phyloP scores from a whole-genome alignment of 192 early-diverging fungal genomes.

The Kickxella alabastrina region DNA sequence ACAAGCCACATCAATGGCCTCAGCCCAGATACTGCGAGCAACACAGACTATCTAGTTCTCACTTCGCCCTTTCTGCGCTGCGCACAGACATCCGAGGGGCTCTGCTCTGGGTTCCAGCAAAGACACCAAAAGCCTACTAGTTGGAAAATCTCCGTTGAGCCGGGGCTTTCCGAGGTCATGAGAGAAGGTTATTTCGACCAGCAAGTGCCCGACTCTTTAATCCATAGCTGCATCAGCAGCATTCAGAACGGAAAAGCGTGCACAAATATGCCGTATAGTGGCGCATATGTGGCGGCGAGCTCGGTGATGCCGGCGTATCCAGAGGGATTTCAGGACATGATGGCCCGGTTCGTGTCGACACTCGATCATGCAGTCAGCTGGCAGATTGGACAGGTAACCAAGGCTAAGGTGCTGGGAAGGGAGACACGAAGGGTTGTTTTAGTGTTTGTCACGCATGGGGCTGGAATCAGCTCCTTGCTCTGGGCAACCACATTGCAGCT shows the following conservation, averaged over 20 bases:
- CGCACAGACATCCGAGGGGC: constrained; percentile 28
- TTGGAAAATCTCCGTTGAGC: constrained; percentile 31
- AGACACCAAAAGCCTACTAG: background rate
- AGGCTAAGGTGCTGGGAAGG: background rate
- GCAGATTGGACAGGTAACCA: constrained; percentile 5
- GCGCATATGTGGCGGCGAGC: constrained; percentile 1
- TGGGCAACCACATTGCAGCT: constrained; percentile 40
- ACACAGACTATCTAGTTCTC: constrained; percentile 26
- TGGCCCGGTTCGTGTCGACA: constrained; percentile 37
- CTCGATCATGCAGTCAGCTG: constrained; percentile 13
- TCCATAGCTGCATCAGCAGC: constrained; percentile 6
- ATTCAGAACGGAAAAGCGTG: constrained; percentile 2
- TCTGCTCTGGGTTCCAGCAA: constrained; percentile 20
- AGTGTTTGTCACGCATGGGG: constrained; percentile 47
- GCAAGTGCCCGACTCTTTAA: constrained; percentile 30
- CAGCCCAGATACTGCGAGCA: background rate
- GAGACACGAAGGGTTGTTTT: constrained; percentile 11
- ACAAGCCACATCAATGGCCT: background rate
- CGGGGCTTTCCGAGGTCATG: constrained; percentile 46
- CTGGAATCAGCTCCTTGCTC: constrained; percentile 30
- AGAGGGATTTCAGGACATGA: constrained; percentile 43
- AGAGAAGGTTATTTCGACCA: constrained; percentile 35
- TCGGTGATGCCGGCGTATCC: constrained; percentile 28
- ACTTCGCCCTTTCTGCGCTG: constrained; percentile 50
- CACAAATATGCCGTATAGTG: constrained; percentile 13